Evolutionary conservation across 108 stramenopile genomes (phyloP).

Genomic region (Cyclostephanos tholiformis): DNA sequence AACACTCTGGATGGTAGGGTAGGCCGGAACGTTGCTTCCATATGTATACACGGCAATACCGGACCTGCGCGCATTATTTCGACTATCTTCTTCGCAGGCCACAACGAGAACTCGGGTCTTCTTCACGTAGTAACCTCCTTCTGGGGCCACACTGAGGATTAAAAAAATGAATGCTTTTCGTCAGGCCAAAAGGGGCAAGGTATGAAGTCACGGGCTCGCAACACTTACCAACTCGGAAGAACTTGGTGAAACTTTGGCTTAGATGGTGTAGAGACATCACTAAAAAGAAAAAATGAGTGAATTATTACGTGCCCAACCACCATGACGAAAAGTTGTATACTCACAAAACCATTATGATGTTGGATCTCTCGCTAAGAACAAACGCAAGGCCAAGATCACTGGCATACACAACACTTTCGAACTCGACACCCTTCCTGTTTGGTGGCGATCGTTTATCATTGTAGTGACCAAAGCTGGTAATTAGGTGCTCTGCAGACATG

Average conservation of each 20-base stretch:
- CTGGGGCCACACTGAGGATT: neutral
- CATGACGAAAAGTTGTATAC: too few relatives aligned
- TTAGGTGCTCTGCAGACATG: constrained; percentile 48
- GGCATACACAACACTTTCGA: constrained; percentile 57
- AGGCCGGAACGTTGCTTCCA: constrained; percentile 21
- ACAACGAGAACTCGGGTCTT: constrained; percentile 47
- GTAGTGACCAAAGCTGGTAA: constrained; percentile 63
- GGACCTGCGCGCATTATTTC: constrained; percentile 54
- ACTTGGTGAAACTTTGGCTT: constrained; percentile 56
- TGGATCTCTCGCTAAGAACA: constrained; percentile 63
- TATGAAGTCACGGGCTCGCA: constrained; percentile 55
- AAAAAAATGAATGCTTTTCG: neutral
- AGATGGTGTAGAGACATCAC: constrained; percentile 35
- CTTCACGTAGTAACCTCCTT: neutral
- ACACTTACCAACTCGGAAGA: constrained; percentile 53
- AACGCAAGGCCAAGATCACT: constrained; percentile 48
- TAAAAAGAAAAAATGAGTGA: neutral
- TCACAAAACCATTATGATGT: constrained; percentile 55
- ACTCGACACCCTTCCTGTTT: constrained; percentile 70
- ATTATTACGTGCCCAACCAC: neutral
- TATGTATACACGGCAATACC: constrained; percentile 49
- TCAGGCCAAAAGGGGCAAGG: constrained; percentile 25
- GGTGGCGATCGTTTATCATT: constrained; percentile 64
- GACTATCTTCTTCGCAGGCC: constrained; percentile 63
- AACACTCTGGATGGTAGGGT: constrained; percentile 56